Evolutionary conservation across 352 stramenopile species (phyloP), one percentile per base, ranked within the genome.

Genomic region (Phytophthora pini): DNA sequence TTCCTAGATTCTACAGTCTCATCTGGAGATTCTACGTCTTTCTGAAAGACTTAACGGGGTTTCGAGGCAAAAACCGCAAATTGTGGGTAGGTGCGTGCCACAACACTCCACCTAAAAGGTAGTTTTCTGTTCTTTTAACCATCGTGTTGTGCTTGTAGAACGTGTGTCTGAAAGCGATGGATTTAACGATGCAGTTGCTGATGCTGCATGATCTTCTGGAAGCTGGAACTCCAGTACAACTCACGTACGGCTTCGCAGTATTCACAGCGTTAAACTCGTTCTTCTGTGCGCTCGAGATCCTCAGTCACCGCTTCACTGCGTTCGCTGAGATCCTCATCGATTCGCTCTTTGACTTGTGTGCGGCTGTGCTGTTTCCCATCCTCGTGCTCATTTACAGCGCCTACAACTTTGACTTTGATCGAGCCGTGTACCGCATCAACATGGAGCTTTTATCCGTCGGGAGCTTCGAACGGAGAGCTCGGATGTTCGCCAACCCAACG

Each of bases 311-410:
- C 20, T 54, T 68, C 36, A 74, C 71, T 4, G 68, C 68, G 2
- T 70, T 82, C 39, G 26, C 40, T 7, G 71, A 82, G 38, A 70
- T 82, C 12, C 49, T 82, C 13, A 53, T 78, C 9, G 74, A 82
- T 40, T 80, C 61, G 0, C 34, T 76, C 3, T 84, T 84, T 45
- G 76, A 81, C 40, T 40, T 84, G 20, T 38, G 65, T 12, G 43
- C 68, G 17, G 61, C 76, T 1, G 61, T 84, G 10, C 8, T 72
- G 5, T 78, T 72, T 34, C 72, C 76, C 2, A 52, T 81, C 12
- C 0, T 54, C 2, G 44, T 72, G 9, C 49, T 81, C 15, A 3
- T 65, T 1, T 76, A 80, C 40, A 68, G 61, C 11, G 54, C 51
- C 11, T 43, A 56, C 10, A 61, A 40, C 13, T 81, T 84, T 41